Conservation (phyloP, 176 grass and related monocot species). For the Chloris gayana region DNA sequence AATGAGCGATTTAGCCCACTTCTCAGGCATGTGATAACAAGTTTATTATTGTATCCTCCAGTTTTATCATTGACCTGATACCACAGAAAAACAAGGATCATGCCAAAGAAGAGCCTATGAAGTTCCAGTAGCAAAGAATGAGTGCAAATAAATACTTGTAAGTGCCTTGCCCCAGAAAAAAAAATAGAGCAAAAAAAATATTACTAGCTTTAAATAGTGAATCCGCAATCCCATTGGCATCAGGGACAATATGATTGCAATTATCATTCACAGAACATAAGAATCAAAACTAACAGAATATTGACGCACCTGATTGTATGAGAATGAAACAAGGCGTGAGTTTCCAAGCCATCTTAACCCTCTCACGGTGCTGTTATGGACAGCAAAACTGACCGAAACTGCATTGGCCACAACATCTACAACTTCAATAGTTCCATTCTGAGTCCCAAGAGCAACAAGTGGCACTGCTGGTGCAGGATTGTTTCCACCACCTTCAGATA, state of each 20-base stretch:
- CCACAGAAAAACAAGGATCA: conserved; percentile 10
- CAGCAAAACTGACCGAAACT: conserved; percentile 86
- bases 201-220: conserved; percentile 12
- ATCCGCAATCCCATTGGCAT: conserved; percentile 3
- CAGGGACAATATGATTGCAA: conserved; percentile 29
- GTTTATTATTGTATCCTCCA: conserved; percentile 91
- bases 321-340: conserved; percentile 96
- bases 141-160: background rate
- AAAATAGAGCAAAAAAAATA: background rate
- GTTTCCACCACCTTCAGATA: conserved; percentile 92
- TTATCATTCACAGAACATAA: conserved; percentile 33
- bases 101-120: background rate
- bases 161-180: background rate
- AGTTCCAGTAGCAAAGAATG: conserved; percentile 1
- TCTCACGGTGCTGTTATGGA: conserved; percentile 75
- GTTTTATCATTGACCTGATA: conserved; percentile 82
- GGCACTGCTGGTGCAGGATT: conserved; percentile 98
- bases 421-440: conserved; percentile 85
- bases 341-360: conserved; percentile 99
- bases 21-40: conserved; percentile 90
- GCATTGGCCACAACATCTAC: conserved; percentile 87
- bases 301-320: conserved; percentile 73
- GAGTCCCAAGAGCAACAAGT: conserved; percentile 92
- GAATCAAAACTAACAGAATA: conserved; percentile 39
- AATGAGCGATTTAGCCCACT: conserved; percentile 97